Evolutionary conservation across 495 filamentous ascomycete genomes (phyloP).

Genomic region (Pyronema domesticum): DNA sequence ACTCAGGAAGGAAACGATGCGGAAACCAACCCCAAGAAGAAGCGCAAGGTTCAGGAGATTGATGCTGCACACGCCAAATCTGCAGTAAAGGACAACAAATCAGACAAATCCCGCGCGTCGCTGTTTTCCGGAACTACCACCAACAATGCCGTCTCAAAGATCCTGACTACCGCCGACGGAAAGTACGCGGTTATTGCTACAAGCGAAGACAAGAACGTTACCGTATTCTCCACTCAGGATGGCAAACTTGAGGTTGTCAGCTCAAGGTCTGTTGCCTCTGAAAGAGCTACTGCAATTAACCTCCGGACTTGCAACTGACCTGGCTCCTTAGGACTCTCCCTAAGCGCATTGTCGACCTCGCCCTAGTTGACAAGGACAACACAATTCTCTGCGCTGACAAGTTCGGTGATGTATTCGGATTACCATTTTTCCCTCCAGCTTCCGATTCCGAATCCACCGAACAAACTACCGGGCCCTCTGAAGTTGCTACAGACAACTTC

Average conservation of each 20-base stretch:
- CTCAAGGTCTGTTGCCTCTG: conserved; percentile 38
- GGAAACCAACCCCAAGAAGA: conserved; percentile 8
- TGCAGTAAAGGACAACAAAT: conserved; percentile 6
- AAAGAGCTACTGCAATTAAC: too few relatives aligned
- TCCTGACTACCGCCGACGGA: conserved; percentile 34
- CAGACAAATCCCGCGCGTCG: not conserved
- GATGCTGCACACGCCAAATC: not conserved
- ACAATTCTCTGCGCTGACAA: conserved; percentile 77
- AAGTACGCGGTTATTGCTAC: conserved; percentile 60
- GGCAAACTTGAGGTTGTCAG: conserved; percentile 50
- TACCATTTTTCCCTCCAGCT: conserved; percentile 49
- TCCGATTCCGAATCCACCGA: not conserved
- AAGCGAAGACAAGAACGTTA: conserved; percentile 73
- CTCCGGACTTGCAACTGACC: not conserved
- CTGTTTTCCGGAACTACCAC: not conserved
- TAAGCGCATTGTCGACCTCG: conserved; percentile 64
- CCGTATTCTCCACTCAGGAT: conserved; percentile 53
- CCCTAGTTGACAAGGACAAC: conserved; percentile 44
- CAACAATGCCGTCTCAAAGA: conserved; percentile 15
- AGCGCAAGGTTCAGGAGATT: conserved; percentile 13
- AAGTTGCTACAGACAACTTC: not conserved
- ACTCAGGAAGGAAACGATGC: not conserved
- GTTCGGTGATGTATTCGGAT: conserved; percentile 82
- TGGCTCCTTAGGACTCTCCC: conserved; percentile 49
- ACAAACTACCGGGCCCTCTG: not conserved